Conservation (phyloP, 441 rosid genomes). For the Jatropha multifida region DNA sequence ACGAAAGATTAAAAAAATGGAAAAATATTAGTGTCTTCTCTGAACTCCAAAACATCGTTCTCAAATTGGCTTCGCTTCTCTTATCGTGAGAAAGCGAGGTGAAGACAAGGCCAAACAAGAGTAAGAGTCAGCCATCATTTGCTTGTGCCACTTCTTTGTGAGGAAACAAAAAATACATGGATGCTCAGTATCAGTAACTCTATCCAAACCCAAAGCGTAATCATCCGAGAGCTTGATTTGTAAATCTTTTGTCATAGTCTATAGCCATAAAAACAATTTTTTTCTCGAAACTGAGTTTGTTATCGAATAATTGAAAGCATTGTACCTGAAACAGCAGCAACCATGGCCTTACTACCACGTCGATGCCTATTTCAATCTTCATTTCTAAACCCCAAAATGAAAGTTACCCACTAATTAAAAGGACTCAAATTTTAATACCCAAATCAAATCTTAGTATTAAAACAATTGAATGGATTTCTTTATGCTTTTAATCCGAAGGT, state of each 20-base stretch:
- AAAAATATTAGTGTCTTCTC: no score
- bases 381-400: constrained; percentile 31
- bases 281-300: constrained; percentile 69
- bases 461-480: background rate
- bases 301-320: constrained; percentile 70
- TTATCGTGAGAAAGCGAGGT: constrained; percentile 11
- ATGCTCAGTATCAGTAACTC: constrained; percentile 93
- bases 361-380: constrained; percentile 57
- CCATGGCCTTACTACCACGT: constrained; percentile 50
- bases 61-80: constrained; percentile 36
- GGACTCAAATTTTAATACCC: constrained; percentile 20
- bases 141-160: background rate
- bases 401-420: constrained; percentile 17
- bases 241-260: constrained; percentile 60
- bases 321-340: constrained; percentile 68
- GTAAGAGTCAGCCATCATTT: no score
- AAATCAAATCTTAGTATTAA: constrained; percentile 34
- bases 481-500: no score
- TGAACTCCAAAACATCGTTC: no score
- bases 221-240: constrained; percentile 86
- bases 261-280: constrained; percentile 49
- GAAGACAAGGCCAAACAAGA: no score
- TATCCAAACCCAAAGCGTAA: constrained; percentile 74
- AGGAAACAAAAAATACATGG: constrained; percentile 96
- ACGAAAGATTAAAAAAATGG: no score